Percentiles rank a stretch among this genome's conserved stretches.
phyloP scores from a whole-genome alignment of 2,329 filamentous ascomycete genomes.

The Beauveria brongniartii region DNA sequence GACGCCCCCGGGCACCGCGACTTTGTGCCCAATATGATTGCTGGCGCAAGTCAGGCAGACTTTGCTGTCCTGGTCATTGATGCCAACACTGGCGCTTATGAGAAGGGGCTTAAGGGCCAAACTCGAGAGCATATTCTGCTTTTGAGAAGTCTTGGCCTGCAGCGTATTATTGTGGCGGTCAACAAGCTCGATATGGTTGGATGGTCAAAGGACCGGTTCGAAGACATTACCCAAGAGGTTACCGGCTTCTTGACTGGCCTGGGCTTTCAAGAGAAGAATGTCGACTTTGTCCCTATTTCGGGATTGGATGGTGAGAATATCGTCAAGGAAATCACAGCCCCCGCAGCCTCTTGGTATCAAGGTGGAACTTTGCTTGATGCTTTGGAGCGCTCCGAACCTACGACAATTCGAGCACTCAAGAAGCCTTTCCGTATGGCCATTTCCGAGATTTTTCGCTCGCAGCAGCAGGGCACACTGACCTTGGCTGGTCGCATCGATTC shows the following conservation, averaged over 20 bases:
- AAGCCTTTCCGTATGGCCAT: constrained; percentile 83
- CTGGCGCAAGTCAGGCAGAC: constrained; percentile 89
- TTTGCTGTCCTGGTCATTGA: constrained; percentile 94
- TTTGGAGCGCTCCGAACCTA: constrained; percentile 73
- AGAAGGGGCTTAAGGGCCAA: constrained; percentile 86
- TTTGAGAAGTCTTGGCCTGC: constrained; percentile 82
- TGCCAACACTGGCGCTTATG: constrained; percentile 81
- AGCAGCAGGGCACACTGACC: constrained; percentile 71
- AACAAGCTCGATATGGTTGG: constrained; percentile 88
- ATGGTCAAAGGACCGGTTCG: constrained; percentile 78
- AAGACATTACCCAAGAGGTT: constrained; percentile 78
- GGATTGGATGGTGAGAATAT: constrained; percentile 88
- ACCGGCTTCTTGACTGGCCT: constrained; percentile 73
- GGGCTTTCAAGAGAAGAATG: constrained; percentile 72
- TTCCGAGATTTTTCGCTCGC: constrained; percentile 74
- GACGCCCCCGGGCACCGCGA: constrained; percentile 92
- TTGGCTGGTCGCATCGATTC: constrained; percentile 80
- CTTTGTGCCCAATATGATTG: constrained; percentile 99
- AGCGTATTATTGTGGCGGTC: constrained; percentile 78
- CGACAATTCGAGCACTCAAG: constrained; percentile 55
- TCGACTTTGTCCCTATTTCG: constrained; percentile 83
- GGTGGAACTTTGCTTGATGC: constrained; percentile 75
- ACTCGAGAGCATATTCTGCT: constrained; percentile 90
- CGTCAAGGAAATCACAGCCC: constrained; percentile 46
- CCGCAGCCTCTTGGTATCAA: constrained; percentile 66